Evolutionary conservation across 192 early-diverging fungal species (phyloP).

Genomic region (Rhizoclosmatium globosum): DNA sequence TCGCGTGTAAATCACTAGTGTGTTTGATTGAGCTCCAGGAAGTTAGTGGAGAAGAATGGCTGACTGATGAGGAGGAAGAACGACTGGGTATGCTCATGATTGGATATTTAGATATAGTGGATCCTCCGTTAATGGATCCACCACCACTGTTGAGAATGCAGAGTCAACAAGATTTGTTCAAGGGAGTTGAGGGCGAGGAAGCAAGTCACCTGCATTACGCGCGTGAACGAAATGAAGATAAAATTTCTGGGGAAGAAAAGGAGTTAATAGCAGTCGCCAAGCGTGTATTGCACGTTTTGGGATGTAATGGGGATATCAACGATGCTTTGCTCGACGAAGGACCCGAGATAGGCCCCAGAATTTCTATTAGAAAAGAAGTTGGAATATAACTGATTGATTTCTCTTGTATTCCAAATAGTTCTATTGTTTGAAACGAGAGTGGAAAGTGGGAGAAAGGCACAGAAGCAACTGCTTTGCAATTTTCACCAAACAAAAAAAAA

Average conservation of each 20-base stretch:
- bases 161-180: constrained; percentile 19
- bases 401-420: not conserved
- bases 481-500: constrained; percentile 25
- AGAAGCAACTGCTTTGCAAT: not conserved
- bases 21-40: constrained; percentile 29
- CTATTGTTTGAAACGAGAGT: not conserved
- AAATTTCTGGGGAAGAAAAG: not conserved
- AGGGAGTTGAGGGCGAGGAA: not conserved
- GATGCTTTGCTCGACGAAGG: not conserved
- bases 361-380: not conserved
- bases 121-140: not conserved
- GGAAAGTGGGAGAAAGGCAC: not conserved
- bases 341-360: not conserved
- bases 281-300: not conserved
- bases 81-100: constrained; percentile 11
- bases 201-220: not conserved
- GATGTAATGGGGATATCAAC: not conserved
- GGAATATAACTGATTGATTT: not conserved
- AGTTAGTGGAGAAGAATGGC: not conserved
- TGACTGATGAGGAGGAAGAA: constrained; percentile 8
- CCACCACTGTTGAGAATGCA: not conserved
- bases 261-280: not conserved
- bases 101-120: not conserved
- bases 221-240: not conserved
- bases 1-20: constrained; percentile 39